phyloP scores from a whole-genome alignment of 2,329 filamentous ascomycete species.

The Hypoxylon sp. region DNA sequence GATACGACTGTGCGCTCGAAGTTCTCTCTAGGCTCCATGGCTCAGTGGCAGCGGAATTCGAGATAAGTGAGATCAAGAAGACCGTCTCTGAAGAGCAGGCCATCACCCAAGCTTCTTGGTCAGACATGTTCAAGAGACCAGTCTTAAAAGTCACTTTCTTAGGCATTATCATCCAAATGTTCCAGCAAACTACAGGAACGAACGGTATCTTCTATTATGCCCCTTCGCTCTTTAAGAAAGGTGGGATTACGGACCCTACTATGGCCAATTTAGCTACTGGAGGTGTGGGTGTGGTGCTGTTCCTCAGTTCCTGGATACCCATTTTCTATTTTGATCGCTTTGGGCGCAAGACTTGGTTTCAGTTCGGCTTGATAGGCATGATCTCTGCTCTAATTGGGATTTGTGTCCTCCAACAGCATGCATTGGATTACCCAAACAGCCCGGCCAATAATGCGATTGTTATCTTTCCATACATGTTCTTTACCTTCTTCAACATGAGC shows the following conservation, averaged over 20 bases:
- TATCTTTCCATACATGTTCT: conserved; percentile 50
- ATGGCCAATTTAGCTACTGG: conserved; percentile 50
- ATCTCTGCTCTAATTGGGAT: conserved; percentile 48
- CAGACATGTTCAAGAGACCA: conserved; percentile 49
- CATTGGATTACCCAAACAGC: conserved; percentile 45
- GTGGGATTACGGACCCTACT: conserved; percentile 45
- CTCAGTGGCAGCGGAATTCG: conserved; percentile 59
- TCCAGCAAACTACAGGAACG: conserved; percentile 49
- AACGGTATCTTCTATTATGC: conserved; percentile 50
- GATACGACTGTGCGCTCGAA: conserved; percentile 46
- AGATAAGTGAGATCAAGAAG: conserved; percentile 59
- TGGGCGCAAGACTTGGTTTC: conserved; percentile 51
- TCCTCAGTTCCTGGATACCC: conserved; percentile 50
- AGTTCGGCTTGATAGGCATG: conserved; percentile 50
- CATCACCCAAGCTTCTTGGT: conserved; percentile 45
- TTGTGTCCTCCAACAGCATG: conserved; percentile 48
- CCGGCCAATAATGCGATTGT: conserved; percentile 48
- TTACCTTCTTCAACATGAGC: conserved; percentile 51
- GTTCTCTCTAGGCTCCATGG: conserved; percentile 46
- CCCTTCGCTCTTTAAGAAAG: conserved; percentile 46
- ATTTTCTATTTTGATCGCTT: conserved; percentile 51
- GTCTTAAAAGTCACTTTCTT: conserved; percentile 49
- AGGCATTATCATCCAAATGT: conserved; percentile 47
- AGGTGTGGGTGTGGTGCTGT: conserved; percentile 49
- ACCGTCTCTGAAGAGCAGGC: conserved; percentile 42